These are phyloP conservation scores for Alternaria metachromatica DNA, from an alignment of 2,329 filamentous ascomycete genomes.

Conservation along the genomic window DNA sequence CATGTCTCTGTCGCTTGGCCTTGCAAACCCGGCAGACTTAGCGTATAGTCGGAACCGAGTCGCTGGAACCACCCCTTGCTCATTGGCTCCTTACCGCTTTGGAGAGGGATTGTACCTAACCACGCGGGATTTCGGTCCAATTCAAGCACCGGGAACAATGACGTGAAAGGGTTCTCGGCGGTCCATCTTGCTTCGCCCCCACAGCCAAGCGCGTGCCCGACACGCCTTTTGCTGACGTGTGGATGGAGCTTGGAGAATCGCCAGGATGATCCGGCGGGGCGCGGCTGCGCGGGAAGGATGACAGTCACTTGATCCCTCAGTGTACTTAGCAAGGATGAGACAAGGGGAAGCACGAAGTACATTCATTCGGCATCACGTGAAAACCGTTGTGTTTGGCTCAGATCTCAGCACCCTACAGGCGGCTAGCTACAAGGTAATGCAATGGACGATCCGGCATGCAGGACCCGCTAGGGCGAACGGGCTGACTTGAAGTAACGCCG, in stretches of 20 bases:
- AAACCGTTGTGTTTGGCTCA: not conserved
- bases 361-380: not conserved
- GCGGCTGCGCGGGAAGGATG: conserved; percentile 45
- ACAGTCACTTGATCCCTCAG: conserved; percentile 31
- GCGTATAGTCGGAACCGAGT: conserved; percentile 5
- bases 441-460: not conserved
- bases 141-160: not conserved
- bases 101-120: not conserved
- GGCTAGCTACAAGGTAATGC: not conserved
- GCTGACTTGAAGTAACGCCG: not conserved
- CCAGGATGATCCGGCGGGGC: conserved; percentile 32
- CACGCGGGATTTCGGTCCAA: conserved; percentile 9
- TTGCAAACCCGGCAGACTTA: not conserved
- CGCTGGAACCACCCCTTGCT: not conserved
- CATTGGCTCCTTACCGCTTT: conserved; percentile 1
- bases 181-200: conserved; percentile 27
- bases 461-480: conserved; percentile 1
- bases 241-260: conserved; percentile 23
- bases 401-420: not conserved
- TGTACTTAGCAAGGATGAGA: conserved; percentile 4
- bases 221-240: conserved; percentile 23
- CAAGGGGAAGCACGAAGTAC: not conserved
- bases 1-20: not conserved
- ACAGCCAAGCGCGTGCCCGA: conserved; percentile 37
- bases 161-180: not conserved